phyloP scores from a whole-genome alignment of 495 filamentous ascomycete species.

The Podospora pseudoanserina region DNA sequence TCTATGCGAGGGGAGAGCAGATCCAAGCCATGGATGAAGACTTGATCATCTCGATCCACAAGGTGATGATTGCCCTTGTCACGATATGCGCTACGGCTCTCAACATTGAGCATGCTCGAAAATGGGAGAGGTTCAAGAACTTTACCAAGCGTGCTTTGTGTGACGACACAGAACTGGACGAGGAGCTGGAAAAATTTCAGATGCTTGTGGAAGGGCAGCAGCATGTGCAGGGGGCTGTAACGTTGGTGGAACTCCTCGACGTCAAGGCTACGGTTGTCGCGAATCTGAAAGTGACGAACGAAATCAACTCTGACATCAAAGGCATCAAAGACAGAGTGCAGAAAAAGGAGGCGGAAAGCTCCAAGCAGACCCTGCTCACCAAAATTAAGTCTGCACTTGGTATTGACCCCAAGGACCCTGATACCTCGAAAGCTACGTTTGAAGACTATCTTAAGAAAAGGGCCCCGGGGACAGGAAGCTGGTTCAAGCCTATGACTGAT shows the following conservation, averaged over 20 bases:
- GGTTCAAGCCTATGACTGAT: background rate
- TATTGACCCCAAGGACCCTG: background rate
- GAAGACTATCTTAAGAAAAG: constrained; percentile 1
- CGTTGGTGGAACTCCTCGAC: background rate
- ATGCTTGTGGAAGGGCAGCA: constrained; percentile 1
- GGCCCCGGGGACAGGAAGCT: background rate
- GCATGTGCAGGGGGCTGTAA: constrained; percentile 1
- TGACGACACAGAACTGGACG: background rate
- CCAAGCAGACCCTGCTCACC: background rate
- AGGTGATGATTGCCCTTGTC: background rate
- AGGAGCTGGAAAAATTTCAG: constrained; percentile 6
- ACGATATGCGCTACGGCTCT: background rate
- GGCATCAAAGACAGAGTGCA: background rate
- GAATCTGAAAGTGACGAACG: background rate
- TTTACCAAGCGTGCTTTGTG: background rate
- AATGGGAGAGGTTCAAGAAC: constrained; percentile 3
- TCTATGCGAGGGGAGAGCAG: background rate
- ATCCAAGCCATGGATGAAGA: background rate
- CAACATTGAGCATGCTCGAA: constrained; percentile 1
- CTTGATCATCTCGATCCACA: background rate
- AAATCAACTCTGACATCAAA: background rate
- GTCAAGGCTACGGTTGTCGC: background rate
- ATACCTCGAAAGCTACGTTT: background rate
- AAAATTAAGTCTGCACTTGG: background rate
- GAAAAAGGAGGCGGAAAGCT: background rate